Percentiles rank a stretch among this genome's conserved stretches.
phyloP scores from a whole-genome alignment of 2,329 filamentous ascomycete genomes.

The Fusarium sp. region DNA sequence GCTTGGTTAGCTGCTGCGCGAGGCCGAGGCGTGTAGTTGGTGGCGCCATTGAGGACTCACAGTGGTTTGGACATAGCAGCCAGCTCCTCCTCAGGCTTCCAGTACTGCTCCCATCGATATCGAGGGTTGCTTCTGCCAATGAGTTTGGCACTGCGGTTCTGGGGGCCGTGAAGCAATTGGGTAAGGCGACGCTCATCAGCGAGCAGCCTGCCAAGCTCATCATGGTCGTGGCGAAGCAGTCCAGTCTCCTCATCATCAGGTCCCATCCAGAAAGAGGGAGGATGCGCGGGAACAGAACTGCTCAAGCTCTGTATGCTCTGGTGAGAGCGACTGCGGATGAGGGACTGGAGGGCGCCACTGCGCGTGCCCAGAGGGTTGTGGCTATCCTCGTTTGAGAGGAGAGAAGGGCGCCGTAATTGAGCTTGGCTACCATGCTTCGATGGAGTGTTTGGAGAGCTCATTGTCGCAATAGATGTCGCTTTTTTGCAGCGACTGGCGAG shows the following conservation, averaged over 20 bases:
- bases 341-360: slow-evolving; percentile 50
- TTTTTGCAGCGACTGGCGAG: slow-evolving; percentile 10
- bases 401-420: slow-evolving; percentile 45
- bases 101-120: slow-evolving; percentile 88
- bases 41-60: slow-evolving; percentile 49
- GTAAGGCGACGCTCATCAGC: slow-evolving; percentile 68
- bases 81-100: slow-evolving; percentile 81
- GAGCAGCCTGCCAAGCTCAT: slow-evolving; percentile 56
- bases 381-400: slow-evolving; percentile 47
- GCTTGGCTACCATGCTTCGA: slow-evolving; percentile 31
- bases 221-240: slow-evolving; percentile 48
- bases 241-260: slow-evolving; percentile 48
- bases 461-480: slow-evolving; percentile 30
- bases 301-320: slow-evolving; percentile 47
- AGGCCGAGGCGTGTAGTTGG: neutral
- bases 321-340: slow-evolving; percentile 51
- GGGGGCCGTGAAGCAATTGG: slow-evolving; percentile 70
- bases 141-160: slow-evolving; percentile 83
- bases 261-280: slow-evolving; percentile 37
- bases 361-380: slow-evolving; percentile 49
- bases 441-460: slow-evolving; percentile 46
- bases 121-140: slow-evolving; percentile 89
- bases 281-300: slow-evolving; percentile 36
- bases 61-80: slow-evolving; percentile 76
- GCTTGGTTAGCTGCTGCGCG: slow-evolving; percentile 4